Percentiles rank a stretch among this genome's conserved stretches.
Conservation (phyloP, 176 grass and related monocot species). For the Aegilops umbellulata region DNA sequence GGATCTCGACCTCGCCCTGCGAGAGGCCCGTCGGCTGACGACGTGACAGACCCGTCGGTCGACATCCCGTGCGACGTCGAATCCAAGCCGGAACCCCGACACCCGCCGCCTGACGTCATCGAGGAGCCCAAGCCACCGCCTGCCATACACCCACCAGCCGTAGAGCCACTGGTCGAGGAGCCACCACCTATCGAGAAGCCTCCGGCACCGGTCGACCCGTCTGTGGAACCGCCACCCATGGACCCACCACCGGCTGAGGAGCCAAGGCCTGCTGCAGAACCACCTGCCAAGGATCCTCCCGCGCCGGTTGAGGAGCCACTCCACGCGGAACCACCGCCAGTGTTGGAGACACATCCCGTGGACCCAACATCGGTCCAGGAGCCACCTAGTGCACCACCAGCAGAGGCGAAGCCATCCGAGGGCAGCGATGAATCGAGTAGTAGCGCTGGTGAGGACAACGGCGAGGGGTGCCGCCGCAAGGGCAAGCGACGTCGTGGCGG, state of each 20-base stretch:
- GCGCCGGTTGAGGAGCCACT: not conserved
- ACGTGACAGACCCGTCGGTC: not conserved
- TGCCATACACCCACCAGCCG: not conserved
- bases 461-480: not conserved
- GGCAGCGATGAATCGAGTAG: not conserved
- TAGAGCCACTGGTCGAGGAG: not conserved
- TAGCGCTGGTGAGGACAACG: not conserved
- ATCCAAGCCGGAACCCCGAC: not conserved
- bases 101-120: not conserved
- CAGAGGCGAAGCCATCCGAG: too few relatives aligned
- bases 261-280: not conserved
- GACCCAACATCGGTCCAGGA: not conserved
- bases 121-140: not conserved
- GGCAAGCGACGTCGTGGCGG: rapidly evolving
- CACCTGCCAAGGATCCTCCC: not conserved
- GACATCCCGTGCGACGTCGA: conserved; percentile 41
- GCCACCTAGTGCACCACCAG: not conserved
- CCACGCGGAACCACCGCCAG: not conserved
- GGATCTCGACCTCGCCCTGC: conserved; percentile 69
- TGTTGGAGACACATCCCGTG: not conserved
- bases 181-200: not conserved
- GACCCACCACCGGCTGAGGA: not conserved
- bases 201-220: not conserved
- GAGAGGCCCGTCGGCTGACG: conserved; percentile 3
- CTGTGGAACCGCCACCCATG: not conserved